Conservation (phyloP, 2,329 filamentous ascomycete species). For the Mycosphaerella arachidis region DNA sequence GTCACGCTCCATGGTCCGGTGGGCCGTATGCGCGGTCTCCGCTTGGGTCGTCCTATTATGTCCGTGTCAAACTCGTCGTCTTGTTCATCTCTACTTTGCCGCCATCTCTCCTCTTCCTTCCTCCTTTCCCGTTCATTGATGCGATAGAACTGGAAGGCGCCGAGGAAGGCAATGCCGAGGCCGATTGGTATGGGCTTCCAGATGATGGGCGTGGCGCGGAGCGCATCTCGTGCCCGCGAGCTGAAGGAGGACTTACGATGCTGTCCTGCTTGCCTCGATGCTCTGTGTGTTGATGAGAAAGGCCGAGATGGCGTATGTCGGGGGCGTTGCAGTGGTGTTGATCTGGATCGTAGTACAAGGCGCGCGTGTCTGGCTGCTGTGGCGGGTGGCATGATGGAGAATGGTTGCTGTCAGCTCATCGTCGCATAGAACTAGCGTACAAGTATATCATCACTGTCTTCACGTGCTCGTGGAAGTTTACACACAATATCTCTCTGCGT, state of each 20-base stretch:
- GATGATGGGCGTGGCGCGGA: slow-evolving; percentile 63
- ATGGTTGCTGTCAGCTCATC: not conserved
- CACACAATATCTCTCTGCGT: not conserved
- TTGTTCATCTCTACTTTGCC: slow-evolving; percentile 32
- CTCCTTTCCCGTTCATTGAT: slow-evolving; percentile 52
- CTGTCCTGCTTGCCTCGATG: slow-evolving; percentile 12
- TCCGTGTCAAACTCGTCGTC: slow-evolving; percentile 37
- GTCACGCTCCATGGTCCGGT: slow-evolving; percentile 90
- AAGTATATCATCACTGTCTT: not conserved
- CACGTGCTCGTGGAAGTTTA: not conserved
- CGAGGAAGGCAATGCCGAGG: slow-evolving; percentile 78
- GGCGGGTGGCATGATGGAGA: not conserved
- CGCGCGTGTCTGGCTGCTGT: not conserved
- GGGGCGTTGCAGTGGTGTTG: not conserved
- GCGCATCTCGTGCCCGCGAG: slow-evolving; percentile 50
- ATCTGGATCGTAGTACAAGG: not conserved
- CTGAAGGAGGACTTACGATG: slow-evolving; percentile 2
- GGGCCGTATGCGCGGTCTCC: slow-evolving; percentile 63
- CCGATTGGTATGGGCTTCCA: slow-evolving; percentile 91
- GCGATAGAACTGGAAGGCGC: slow-evolving; percentile 78
- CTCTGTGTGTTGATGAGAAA: slow-evolving; percentile 12
- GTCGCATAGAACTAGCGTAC: not conserved
- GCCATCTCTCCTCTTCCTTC: slow-evolving; percentile 43
- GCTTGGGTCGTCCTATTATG: slow-evolving; percentile 42
- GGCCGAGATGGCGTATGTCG: slow-evolving; percentile 6